These are phyloP conservation scores for Melastoma malabathricum DNA, from an alignment of 345 rosid species.

Conservation along the genomic window DNA sequence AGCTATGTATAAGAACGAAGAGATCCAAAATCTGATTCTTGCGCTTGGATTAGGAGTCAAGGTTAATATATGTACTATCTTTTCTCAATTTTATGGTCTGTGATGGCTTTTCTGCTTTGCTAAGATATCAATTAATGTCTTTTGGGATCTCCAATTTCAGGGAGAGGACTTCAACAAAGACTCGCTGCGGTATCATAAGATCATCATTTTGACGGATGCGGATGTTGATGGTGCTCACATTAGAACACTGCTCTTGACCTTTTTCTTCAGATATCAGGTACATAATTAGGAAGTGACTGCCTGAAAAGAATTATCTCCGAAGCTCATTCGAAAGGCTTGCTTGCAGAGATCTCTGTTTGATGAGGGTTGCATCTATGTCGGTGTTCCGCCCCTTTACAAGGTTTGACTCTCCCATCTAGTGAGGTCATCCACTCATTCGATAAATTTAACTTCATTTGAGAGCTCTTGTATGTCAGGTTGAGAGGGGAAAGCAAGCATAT, in stretches of 20 bases:
- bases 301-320: background rate
- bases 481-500: conserved; percentile 68
- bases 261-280: conserved; percentile 99
- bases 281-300: background rate
- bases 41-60: conserved; percentile 97
- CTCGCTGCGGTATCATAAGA: conserved; percentile 80
- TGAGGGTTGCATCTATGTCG: conserved; percentile 90
- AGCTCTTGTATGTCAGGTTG: conserved; percentile 45
- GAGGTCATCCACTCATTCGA: conserved; percentile 1
- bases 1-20: conserved; percentile 96
- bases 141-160: conserved; percentile 24
- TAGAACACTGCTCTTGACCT: conserved; percentile 78
- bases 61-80: conserved; percentile 23
- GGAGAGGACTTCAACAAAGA: conserved; percentile 89
- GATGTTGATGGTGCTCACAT: conserved; percentile 99
- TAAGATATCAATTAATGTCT: too few species aligned
- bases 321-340: background rate
- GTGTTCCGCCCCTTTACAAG: conserved; percentile 97
- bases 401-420: conserved; percentile 18
- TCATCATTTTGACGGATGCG: conserved; percentile 96
- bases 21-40: conserved; percentile 89
- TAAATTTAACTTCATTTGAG: conserved; percentile 12
- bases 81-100: conserved; percentile 2
- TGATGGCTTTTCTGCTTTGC: conserved; percentile 5
- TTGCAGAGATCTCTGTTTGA: conserved; percentile 80